A percentile compares a stretch with the other conserved stretches of the same genome.
Evolutionary conservation across 2,329 filamentous ascomycete species (phyloP).

Genomic region (Emergomyces africanus): DNA sequence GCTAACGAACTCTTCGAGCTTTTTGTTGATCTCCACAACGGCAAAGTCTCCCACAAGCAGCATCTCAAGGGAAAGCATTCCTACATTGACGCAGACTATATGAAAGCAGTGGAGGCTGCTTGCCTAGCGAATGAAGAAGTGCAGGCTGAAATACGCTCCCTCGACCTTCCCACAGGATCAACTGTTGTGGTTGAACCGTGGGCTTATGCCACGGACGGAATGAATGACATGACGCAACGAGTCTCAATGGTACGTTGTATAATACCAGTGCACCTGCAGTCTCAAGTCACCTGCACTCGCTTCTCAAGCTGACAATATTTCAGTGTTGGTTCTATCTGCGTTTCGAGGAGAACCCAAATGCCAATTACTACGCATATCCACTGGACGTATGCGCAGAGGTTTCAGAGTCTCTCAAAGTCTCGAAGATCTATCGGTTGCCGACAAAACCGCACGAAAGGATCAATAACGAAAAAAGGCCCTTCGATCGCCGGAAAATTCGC

Average conservation of each 20-base stretch:
- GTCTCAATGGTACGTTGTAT: neutral
- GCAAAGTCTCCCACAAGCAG: slow-evolving; percentile 16
- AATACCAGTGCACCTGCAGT: neutral
- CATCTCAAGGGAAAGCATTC: slow-evolving; percentile 34
- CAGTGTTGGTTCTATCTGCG: slow-evolving; percentile 26
- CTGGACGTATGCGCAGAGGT: slow-evolving; percentile 40
- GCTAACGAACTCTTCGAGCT: slow-evolving; percentile 10
- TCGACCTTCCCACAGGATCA: slow-evolving; percentile 34
- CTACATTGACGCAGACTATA: slow-evolving; percentile 37
- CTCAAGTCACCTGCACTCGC: neutral
- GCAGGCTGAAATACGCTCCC: slow-evolving; percentile 29
- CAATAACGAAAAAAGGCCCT: slow-evolving; percentile 22
- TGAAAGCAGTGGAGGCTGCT: slow-evolving; percentile 36
- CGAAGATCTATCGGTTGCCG: slow-evolving; percentile 39
- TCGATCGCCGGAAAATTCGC: slow-evolving; percentile 33
- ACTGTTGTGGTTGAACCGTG: slow-evolving; percentile 41
- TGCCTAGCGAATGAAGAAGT: slow-evolving; percentile 35
- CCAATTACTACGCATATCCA: slow-evolving; percentile 47
- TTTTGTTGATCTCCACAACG: slow-evolving; percentile 15
- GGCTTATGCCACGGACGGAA: slow-evolving; percentile 44
- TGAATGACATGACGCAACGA: slow-evolving; percentile 33
- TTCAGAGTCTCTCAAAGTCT: slow-evolving; percentile 29
- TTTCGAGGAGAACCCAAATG: slow-evolving; percentile 31
- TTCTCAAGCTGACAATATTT: slow-evolving; percentile 15
- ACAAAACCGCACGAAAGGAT: slow-evolving; percentile 29